phyloP scores from a whole-genome alignment of 345 rosid genomes.

The Bruguiera sexangula region DNA sequence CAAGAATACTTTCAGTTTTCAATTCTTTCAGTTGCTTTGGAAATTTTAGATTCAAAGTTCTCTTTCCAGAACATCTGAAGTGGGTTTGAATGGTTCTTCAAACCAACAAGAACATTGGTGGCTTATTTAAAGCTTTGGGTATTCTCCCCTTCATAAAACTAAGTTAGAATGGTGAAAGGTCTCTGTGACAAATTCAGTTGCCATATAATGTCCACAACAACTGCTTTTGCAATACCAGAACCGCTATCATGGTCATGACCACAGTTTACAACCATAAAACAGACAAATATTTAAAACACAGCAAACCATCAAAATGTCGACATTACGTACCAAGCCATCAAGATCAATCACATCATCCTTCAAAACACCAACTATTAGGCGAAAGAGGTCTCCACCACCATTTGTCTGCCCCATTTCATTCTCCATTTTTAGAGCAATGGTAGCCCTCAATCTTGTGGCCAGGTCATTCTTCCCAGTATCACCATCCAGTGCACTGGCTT shows the following conservation, averaged over 20 bases:
- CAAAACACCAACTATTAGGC: constrained; percentile 78
- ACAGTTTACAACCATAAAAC: not conserved
- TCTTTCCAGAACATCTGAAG: too few species aligned
- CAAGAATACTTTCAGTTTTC: not conserved
- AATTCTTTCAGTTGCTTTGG: not conserved
- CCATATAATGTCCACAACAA: too few species aligned
- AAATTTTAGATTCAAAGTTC: too few species aligned
- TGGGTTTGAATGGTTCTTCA: too few species aligned
- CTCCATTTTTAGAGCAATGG: constrained; percentile 92
- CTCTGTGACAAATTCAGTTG: too few species aligned
- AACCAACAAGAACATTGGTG: too few species aligned
- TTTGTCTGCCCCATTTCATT: constrained; percentile 69
- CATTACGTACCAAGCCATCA: constrained; percentile 65
- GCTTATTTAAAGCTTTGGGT: too few species aligned
- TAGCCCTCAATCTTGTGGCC: constrained; percentile 85
- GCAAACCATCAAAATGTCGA: not conserved
- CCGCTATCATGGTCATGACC: not conserved
- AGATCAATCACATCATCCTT: constrained; percentile 93
- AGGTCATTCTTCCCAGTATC: constrained; percentile 83
- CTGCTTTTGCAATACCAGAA: too few species aligned
- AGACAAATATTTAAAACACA: constrained; percentile 29
- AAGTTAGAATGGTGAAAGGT: too few species aligned
- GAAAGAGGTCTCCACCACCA: constrained; percentile 81
- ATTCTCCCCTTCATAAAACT: too few species aligned
- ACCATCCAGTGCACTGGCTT: constrained; percentile 43